These are phyloP conservation scores for Aspergillus bertholletiae DNA, from an alignment of 495 filamentous ascomycete genomes.

Conservation along the genomic window DNA sequence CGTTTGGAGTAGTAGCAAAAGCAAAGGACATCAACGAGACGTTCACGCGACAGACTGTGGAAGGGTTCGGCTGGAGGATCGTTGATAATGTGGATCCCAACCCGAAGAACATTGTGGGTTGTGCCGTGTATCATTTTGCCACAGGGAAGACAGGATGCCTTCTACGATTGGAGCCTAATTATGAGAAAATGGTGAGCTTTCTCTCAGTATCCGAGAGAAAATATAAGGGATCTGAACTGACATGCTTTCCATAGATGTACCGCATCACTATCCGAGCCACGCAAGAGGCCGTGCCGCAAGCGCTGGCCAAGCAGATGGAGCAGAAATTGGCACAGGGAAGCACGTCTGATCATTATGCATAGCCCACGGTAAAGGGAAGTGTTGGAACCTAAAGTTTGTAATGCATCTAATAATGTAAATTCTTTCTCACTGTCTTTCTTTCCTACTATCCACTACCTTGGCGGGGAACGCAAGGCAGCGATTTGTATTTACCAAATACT, in stretches of 20 bases:
- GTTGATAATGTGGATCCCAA: slow-evolving; percentile 86
- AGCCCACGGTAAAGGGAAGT: not conserved
- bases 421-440: slow-evolving; percentile 12
- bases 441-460: not conserved
- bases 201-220: not conserved
- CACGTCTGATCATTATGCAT: slow-evolving; percentile 12
- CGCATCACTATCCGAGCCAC: slow-evolving; percentile 93
- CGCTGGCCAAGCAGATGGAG: slow-evolving; percentile 82
- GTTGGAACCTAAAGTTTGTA: not conserved
- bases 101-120: slow-evolving; percentile 87
- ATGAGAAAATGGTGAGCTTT: slow-evolving; percentile 70
- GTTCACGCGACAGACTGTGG: slow-evolving; percentile 63
- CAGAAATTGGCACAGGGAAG: slow-evolving; percentile 64
- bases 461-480: not conserved
- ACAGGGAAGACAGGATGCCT: slow-evolving; percentile 92
- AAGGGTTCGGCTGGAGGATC: slow-evolving; percentile 85
- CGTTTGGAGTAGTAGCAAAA: slow-evolving; percentile 63
- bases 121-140: slow-evolving; percentile 81
- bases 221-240: not conserved
- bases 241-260: slow-evolving; percentile 65
- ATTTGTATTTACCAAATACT: slow-evolving; percentile 13
- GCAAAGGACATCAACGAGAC: slow-evolving; percentile 47
- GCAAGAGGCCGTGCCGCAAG: slow-evolving; percentile 78
- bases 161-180: slow-evolving; percentile 92
- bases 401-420: slow-evolving; percentile 7